These are phyloP conservation scores for Metarhizium humberi DNA, from an alignment of 2,329 filamentous ascomycete species.

Conservation along the genomic window DNA sequence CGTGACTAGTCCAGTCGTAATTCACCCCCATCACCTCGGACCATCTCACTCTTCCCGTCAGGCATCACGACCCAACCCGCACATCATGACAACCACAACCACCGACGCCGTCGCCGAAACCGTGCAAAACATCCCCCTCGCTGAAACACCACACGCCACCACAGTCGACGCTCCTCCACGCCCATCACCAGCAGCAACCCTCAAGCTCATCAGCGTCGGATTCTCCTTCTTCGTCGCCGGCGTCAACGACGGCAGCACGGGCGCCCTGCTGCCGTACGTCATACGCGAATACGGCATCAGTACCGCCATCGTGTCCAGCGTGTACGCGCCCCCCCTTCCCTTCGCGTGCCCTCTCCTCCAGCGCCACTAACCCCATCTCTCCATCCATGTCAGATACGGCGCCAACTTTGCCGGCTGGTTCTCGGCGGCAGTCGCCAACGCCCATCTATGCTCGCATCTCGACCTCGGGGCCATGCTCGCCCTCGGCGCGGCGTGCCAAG, in stretches of 20 bases:
- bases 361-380: background rate
- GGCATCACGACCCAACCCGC: too few species aligned
- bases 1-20: too few species aligned
- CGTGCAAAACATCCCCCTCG: too few species aligned
- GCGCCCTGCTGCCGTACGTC: conserved; percentile 54
- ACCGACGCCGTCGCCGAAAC: too few species aligned
- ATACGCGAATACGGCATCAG: conserved; percentile 45
- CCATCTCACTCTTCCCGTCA: too few species aligned
- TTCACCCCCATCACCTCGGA: too few species aligned
- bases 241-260: conserved; percentile 55
- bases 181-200: conserved; percentile 10
- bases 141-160: too few species aligned
- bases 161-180: too few species aligned
- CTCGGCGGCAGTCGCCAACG: conserved; percentile 46
- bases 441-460: conserved; percentile 40
- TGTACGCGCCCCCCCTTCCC: conserved; percentile 24
- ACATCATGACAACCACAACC: too few species aligned
- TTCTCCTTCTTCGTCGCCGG: conserved; percentile 59
- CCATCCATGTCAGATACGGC: conserved; percentile 42
- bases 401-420: conserved; percentile 53
- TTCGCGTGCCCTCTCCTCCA: background rate
- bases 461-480: conserved; percentile 47
- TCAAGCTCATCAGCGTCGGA: conserved; percentile 45
- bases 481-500: conserved; percentile 46
- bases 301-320: conserved; percentile 39